Percentiles rank a stretch among this genome's conserved stretches.
These are phyloP conservation scores for Metschnikowia gruessii DNA, from an alignment of 805 yeast species.

Conservation along the genomic window DNA sequence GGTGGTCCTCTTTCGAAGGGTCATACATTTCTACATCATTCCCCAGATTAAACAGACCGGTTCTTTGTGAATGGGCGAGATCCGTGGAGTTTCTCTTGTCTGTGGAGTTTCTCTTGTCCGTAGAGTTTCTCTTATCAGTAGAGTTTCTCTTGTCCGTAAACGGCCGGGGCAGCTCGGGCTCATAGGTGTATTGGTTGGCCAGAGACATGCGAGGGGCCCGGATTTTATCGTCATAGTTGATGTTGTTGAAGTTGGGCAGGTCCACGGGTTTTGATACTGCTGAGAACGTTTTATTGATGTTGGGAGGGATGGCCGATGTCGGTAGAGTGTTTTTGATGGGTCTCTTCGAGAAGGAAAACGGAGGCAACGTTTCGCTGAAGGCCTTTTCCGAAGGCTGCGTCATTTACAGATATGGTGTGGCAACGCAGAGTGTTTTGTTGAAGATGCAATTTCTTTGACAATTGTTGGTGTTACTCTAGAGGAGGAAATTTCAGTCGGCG, in stretches of 20 bases:
- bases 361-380: constrained; percentile 17
- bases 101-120: constrained; percentile 7
- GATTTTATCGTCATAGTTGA: constrained; percentile 53
- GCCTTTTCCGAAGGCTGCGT: constrained; percentile 4
- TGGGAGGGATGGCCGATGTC: constrained; percentile 14
- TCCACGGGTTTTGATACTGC: constrained; percentile 4
- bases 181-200: constrained; percentile 27
- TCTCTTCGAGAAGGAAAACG: constrained; percentile 20
- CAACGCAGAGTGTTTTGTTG: too few species aligned
- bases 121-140: too few species aligned
- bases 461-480: neutral
- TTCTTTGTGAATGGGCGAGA: neutral
- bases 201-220: constrained; percentile 54
- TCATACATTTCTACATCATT: neutral
- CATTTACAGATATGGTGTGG: neutral
- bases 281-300: constrained; percentile 6
- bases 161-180: constrained; percentile 19
- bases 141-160: constrained; percentile 11
- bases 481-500: neutral
- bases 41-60: neutral
- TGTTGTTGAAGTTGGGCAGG: constrained; percentile 19
- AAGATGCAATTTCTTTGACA: too few species aligned
- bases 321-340: constrained; percentile 16
- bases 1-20: constrained; percentile 3
- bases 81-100: too few species aligned